Conservation (phyloP, 2,329 filamentous ascomycete genomes). For the Teratosphaeria zuluensis region DNA sequence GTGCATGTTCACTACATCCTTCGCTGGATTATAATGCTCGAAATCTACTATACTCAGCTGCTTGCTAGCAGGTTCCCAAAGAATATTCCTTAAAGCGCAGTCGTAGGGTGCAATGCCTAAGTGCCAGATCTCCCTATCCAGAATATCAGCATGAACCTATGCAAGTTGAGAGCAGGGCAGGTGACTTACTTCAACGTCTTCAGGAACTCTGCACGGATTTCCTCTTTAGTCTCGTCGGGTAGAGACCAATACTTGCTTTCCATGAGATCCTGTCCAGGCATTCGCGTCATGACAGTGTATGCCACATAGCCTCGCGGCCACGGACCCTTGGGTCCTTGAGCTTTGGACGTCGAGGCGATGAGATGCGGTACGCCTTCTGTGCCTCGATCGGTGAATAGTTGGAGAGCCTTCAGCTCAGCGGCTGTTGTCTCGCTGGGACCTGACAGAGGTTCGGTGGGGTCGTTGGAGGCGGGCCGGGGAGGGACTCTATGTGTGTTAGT, state of each 20-base stretch:
- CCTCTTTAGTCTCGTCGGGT: slow-evolving; percentile 7
- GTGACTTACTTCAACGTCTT: slow-evolving; percentile 12
- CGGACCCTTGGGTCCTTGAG: slow-evolving; percentile 13
- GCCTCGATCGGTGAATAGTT: slow-evolving; percentile 11
- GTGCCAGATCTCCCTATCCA: slow-evolving; percentile 13
- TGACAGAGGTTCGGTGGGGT: slow-evolving; percentile 11
- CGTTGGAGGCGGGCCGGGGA: slow-evolving; percentile 14
- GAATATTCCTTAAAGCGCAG: slow-evolving; percentile 22
- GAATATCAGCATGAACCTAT: not conserved
- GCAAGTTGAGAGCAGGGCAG: not conserved
- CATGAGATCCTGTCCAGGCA: slow-evolving; percentile 20
- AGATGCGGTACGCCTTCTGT: slow-evolving; percentile 16
- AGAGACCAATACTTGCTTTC: slow-evolving; percentile 22
- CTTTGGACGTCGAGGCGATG: slow-evolving; percentile 11
- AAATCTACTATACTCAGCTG: slow-evolving; percentile 22
- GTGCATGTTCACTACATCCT: slow-evolving; percentile 18
- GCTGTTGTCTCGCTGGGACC: slow-evolving; percentile 18
- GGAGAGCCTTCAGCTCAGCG: slow-evolving; percentile 19
- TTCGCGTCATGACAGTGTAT: slow-evolving; percentile 20
- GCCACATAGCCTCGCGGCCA: slow-evolving; percentile 21
- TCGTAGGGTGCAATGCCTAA: slow-evolving; percentile 22
- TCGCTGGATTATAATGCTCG: slow-evolving; percentile 18
- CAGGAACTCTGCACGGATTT: slow-evolving; percentile 18
- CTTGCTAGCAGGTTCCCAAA: slow-evolving; percentile 17
- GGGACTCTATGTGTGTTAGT: slow-evolving; percentile 13